Evolutionary conservation across 352 stramenopile genomes (phyloP).

Genomic region (Peronospora farinosa): DNA sequence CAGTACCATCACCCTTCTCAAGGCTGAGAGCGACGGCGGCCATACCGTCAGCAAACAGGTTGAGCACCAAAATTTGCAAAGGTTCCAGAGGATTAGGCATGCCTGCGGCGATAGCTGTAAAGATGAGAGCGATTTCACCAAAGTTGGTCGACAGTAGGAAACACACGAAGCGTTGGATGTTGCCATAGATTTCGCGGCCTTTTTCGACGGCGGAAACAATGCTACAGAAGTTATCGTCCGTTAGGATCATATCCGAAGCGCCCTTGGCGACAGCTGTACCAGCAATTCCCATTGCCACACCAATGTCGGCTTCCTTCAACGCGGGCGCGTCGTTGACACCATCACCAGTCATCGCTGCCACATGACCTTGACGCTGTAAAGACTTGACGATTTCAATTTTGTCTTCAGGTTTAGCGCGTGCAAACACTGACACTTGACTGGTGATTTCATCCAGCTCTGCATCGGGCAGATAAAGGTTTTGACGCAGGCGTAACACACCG

Average conservation of each 20-base stretch:
- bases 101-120: slow-evolving; percentile 52
- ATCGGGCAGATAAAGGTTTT: slow-evolving; percentile 44
- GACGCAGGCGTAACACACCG: slow-evolving; percentile 39
- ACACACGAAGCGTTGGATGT: slow-evolving; percentile 96
- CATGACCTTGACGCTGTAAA: slow-evolving; percentile 75
- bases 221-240: slow-evolving; percentile 97
- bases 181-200: slow-evolving; percentile 95
- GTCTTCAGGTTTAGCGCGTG: slow-evolving; percentile 91
- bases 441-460: slow-evolving; percentile 85
- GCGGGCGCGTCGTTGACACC: slow-evolving; percentile 97
- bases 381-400: slow-evolving; percentile 94
- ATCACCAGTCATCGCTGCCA: slow-evolving; percentile 95
- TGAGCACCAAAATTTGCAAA: slow-evolving; percentile 96
- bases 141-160: slow-evolving; percentile 97
- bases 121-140: slow-evolving; percentile 88
- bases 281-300: slow-evolving; percentile 94
- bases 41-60: slow-evolving; percentile 95
- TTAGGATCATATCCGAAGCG: slow-evolving; percentile 95
- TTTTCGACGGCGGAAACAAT: slow-evolving; percentile 95
- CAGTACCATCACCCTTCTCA: slow-evolving; percentile 60
- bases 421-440: slow-evolving; percentile 84
- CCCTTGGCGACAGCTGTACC: slow-evolving; percentile 96
- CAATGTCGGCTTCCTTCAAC: slow-evolving; percentile 93
- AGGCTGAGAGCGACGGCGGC: slow-evolving; percentile 62
- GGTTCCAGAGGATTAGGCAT: slow-evolving; percentile 88